Evolutionary conservation across 371 early-diverging fungal species (phyloP).

Genomic region (Batkoa obscura): DNA sequence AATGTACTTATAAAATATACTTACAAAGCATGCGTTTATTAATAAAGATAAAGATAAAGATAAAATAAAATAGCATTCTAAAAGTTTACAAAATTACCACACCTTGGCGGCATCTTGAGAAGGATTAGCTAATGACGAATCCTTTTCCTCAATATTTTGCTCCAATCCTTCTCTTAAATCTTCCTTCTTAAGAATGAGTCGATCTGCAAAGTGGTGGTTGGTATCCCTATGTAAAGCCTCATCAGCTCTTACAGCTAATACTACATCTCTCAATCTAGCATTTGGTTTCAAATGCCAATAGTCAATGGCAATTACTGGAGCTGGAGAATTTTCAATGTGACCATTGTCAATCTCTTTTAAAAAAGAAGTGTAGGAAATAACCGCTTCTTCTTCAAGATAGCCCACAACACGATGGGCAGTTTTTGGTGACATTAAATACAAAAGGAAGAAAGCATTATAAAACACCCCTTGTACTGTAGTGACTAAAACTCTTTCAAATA

Average conservation of each 20-base stretch:
- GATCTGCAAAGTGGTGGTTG: conserved; percentile 77
- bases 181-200: conserved; percentile 11
- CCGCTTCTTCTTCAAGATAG: conserved; percentile 83
- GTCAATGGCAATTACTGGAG: conserved; percentile 62
- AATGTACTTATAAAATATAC: too few species aligned
- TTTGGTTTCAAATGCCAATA: conserved; percentile 76
- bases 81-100: neutral
- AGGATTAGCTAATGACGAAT: neutral
- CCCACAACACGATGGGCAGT: conserved; percentile 67
- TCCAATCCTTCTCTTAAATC: conserved; percentile 1
- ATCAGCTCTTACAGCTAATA: conserved; percentile 88
- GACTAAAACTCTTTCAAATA: conserved; percentile 36
- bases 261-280: conserved; percentile 79
- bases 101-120: neutral
- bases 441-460: conserved; percentile 68
- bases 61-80: too few species aligned
- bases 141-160: neutral
- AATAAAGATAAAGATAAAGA: too few species aligned
- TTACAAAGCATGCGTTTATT: too few species aligned
- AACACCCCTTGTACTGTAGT: conserved; percentile 72
- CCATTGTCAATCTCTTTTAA: conserved; percentile 74
- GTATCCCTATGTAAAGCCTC: conserved; percentile 90
- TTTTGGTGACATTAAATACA: conserved; percentile 64
- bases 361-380: conserved; percentile 80
- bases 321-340: conserved; percentile 36